Evolutionary conservation across 345 rosid species (phyloP).

Genomic region (Aquilaria sinensis): DNA sequence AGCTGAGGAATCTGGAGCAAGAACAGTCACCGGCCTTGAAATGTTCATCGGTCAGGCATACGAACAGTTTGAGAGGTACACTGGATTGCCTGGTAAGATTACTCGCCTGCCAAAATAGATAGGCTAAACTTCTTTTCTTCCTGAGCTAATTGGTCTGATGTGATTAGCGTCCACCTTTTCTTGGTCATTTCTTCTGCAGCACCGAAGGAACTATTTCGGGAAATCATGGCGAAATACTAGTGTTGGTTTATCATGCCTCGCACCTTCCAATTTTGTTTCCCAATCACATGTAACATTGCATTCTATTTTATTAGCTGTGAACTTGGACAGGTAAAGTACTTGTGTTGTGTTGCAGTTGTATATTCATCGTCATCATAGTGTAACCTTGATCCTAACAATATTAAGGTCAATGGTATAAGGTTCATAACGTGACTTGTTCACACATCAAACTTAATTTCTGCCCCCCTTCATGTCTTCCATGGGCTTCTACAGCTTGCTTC

Average conservation of each 20-base stretch:
- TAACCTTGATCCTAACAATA: neutral
- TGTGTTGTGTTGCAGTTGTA: too few species aligned
- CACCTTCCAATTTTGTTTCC: neutral
- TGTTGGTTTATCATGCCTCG: too few species aligned
- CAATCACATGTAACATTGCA: neutral
- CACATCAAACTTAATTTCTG: too few species aligned
- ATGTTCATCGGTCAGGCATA: slow-evolving; percentile 57
- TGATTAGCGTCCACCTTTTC: neutral
- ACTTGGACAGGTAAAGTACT: neutral
- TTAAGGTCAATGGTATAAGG: neutral
- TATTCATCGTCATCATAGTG: neutral
- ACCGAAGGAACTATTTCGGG: slow-evolving; percentile 43
- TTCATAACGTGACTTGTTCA: neutral
- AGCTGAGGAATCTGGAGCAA: slow-evolving; percentile 50
- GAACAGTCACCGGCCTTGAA: slow-evolving; percentile 40
- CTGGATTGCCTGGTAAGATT: slow-evolving; percentile 51
- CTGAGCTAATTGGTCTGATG: neutral
- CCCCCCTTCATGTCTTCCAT: too few species aligned
- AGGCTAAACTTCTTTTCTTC: neutral
- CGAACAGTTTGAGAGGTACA: slow-evolving; percentile 54
- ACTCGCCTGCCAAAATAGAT: neutral
- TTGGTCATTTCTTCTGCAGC: slow-evolving; percentile 26
- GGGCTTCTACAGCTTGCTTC: too few species aligned
- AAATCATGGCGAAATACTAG: slow-evolving; percentile 35
- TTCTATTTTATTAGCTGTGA: neutral